phyloP scores from a whole-genome alignment of 805 yeast genomes.

The Candida chilensis region DNA sequence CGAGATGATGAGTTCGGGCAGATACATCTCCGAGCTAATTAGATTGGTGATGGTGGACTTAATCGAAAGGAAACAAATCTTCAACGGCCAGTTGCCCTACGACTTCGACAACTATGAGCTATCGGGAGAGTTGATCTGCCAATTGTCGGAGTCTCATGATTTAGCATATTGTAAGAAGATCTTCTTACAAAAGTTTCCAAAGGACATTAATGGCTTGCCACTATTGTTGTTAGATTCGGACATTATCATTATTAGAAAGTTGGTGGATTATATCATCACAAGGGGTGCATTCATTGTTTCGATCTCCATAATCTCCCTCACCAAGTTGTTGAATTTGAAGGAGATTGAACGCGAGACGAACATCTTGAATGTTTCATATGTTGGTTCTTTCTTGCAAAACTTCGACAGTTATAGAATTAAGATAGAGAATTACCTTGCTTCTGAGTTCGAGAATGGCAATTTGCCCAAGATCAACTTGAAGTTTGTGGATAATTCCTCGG shows the following conservation, averaged over 20 bases:
- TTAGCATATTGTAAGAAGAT: constrained; percentile 8
- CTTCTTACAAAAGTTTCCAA: constrained; percentile 11
- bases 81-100: constrained; percentile 1
- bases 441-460: constrained; percentile 7
- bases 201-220: constrained; percentile 7
- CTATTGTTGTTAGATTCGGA: constrained; percentile 13
- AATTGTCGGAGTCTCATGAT: constrained; percentile 19
- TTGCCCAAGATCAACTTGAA: constrained; percentile 24
- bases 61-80: constrained; percentile 8
- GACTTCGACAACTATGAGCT: constrained; percentile 14
- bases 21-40: constrained; percentile 46
- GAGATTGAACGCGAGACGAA: not conserved
- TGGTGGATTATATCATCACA: constrained; percentile 25
- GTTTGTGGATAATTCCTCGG: constrained; percentile 33
- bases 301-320: constrained; percentile 26
- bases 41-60: constrained; percentile 30
- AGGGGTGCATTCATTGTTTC: constrained; percentile 38
- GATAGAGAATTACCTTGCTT: constrained; percentile 12
- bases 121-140: constrained; percentile 31
- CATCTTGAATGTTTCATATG: constrained; percentile 30
- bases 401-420: constrained; percentile 26
- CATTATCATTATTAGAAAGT: constrained; percentile 12
- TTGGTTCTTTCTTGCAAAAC: constrained; percentile 42
- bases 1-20: constrained; percentile 45
- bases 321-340: constrained; percentile 15